Evolutionary conservation across 2,329 filamentous ascomycete genomes (phyloP).

Genomic region (Calonectria hawksworthii): DNA sequence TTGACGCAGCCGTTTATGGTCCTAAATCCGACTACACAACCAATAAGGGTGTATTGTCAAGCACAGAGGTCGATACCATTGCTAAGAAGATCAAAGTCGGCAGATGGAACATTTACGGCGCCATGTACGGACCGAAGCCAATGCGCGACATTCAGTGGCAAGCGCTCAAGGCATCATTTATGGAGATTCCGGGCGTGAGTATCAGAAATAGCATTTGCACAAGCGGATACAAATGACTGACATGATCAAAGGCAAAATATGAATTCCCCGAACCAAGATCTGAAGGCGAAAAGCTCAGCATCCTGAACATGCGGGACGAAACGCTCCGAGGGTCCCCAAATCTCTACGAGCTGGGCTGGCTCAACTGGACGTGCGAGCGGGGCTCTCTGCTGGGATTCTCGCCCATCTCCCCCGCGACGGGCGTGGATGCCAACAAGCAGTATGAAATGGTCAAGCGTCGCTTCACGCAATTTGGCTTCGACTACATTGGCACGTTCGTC

Average conservation of each 20-base stretch:
- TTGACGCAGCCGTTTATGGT: slow-evolving; percentile 22
- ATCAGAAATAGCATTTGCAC: not conserved
- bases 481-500: slow-evolving; percentile 22
- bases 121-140: not conserved
- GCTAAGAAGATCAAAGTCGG: slow-evolving; percentile 23
- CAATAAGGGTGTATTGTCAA: not conserved
- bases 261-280: not conserved
- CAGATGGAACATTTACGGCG: not conserved
- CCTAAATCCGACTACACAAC: slow-evolving; percentile 9
- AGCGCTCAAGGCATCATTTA: not conserved
- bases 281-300: not conserved
- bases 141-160: not conserved
- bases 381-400: not conserved
- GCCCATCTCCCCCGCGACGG: slow-evolving; percentile 1
- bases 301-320: not conserved
- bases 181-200: not conserved
- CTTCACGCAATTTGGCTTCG: slow-evolving; percentile 12
- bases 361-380: not conserved
- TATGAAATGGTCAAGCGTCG: slow-evolving; percentile 13
- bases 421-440: slow-evolving; percentile 3
- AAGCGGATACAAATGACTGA: not conserved
- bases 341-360: not conserved
- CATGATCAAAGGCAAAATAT: not conserved
- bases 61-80: slow-evolving; percentile 14
- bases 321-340: not conserved